Evolutionary conservation across 768 basidiomycete species (phyloP).

Genomic region (Termitomyces sp.): DNA sequence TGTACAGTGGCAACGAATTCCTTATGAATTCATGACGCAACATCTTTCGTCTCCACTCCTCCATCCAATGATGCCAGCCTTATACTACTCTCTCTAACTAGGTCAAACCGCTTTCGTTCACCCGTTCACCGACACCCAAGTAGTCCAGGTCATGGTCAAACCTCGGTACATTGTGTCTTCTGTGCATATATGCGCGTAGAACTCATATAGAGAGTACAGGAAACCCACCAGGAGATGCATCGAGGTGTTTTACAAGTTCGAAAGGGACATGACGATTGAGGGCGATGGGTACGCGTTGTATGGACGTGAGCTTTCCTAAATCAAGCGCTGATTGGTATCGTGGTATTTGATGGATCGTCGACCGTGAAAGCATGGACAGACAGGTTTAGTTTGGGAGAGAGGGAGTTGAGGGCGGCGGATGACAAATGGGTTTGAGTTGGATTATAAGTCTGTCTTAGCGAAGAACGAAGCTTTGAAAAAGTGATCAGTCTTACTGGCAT

Average conservation of each 20-base stretch:
- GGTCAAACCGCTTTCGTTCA: conserved; percentile 26
- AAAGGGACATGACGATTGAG: conserved; percentile 31
- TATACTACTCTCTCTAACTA: conserved; percentile 34
- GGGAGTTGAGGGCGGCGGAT: conserved; percentile 16
- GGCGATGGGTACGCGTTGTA: conserved; percentile 26
- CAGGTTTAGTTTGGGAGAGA: conserved; percentile 26
- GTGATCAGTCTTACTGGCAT: no score
- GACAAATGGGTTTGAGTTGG: conserved; percentile 32
- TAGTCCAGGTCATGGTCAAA: conserved; percentile 31
- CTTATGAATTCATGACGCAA: no score
- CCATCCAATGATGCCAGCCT: conserved; percentile 3
- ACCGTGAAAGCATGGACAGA: conserved; percentile 27
- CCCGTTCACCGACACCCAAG: conserved; percentile 10
- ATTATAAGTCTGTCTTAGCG: no score
- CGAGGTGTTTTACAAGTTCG: conserved; percentile 23
- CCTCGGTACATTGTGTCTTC: conserved; percentile 16
- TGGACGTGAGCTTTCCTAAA: conserved; percentile 22
- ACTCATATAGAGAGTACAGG: neutral
- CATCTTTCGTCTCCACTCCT: conserved; percentile 17
- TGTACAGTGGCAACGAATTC: no score
- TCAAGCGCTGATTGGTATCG: neutral
- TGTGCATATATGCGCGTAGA: neutral
- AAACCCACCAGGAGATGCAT: conserved; percentile 21
- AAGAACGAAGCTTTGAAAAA: no score
- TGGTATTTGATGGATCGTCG: conserved; percentile 24